Base-by-base conservation (phyloP, 2,329 filamentous ascomycete genomes). In the Albophoma yamanashiensis region DNA sequence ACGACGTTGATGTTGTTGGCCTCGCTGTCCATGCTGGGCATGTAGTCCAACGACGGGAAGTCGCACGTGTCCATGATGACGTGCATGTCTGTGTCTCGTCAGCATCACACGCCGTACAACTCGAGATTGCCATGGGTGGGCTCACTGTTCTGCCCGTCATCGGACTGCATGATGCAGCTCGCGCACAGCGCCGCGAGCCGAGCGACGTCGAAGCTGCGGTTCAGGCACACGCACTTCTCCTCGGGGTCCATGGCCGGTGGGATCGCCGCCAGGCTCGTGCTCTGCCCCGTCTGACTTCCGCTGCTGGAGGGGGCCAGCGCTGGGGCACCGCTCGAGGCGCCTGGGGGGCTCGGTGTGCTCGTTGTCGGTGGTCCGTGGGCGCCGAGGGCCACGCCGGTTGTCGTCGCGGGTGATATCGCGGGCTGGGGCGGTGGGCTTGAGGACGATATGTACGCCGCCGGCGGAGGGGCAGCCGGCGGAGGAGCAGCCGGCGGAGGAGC, bases 171-270 rank as follows among this genome's bases (percentile, higher is more conserved):
- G 42, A 77, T 73, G 60, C 75, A 77, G 58, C 74, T 73, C 22
- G 74, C 67, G 47, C 75, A 77, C 11, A 76, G 63, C 1, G 68
- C 73, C 7, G 73, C 71, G n/a, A 77, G 63, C 43, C 66, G 62
- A 40, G 70, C 66, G 15, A 77, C 75, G 55, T 77, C 67, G 58
- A 77, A 77, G 63, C 75, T 77, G 58, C 66, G 64, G 58, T 77
- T 76, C 9, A 62, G 57, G 57, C 75, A 77, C 4, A 75, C 71
- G 58, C 75, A 77, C 17, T 68, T 62, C 58, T 67, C 64, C 60
- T 77, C 75, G 1, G 67, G 67, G 20, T 66, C 64, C 36, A 62
- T 62, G 11, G 59, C 47, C 15, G 7, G 8, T 5, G 36, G 38
- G 3, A n/a, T 14, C 1, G 31, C 27, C 25, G 27, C 11, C 1